Evolutionary conservation across 2,329 filamentous ascomycete genomes (phyloP), one percentile per base, ranked within the genome.

Genomic region (Penicillium sp.): DNA sequence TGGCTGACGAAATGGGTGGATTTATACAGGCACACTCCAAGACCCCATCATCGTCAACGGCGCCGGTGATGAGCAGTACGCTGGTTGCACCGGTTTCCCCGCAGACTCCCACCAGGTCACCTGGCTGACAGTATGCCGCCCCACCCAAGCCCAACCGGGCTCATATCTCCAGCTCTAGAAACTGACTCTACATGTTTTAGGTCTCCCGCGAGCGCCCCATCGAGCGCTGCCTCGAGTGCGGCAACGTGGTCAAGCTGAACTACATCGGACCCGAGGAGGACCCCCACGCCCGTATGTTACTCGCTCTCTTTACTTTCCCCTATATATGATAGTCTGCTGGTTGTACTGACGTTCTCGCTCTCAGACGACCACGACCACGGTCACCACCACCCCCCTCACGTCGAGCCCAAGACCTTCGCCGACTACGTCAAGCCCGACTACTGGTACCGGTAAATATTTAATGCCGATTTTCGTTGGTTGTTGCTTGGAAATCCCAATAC

Each of bases 381-480:
- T 59, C 68, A 66, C 63, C 54, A 72, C 58, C 73, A 77, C 68
- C 80, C 84, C 70, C 73, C 77, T 66, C 81, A 82, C 74, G 85
- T 87, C 77, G 91, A 96, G 80, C 90, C 91, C 75, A 96, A 97
- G 88, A 96, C 90, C 68, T 93, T 97, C 75, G 91, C 91, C 77
- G 90, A 99, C 82, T 97, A 84, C 79, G 86, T 99, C 79, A 91
- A 90, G 85, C 91, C 92, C 59, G 86, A 97, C 75, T 99, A 97
- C 84, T 86, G 86, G 82, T 96, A 93, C 72, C 70, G 71, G 72
- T 79, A 75, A 71, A 74, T 69, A 50, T 41, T 54, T 48, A 58
- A 52, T 46, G 42, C 50, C 40, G 48, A 29, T 34, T 54, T 32
- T 40, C 27, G 50, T 42, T 53, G 48, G 16, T 29, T 55, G 16